These are phyloP conservation scores for Asterophora parasitica DNA, from an alignment of 768 basidiomycete species.

Conservation along the genomic window DNA sequence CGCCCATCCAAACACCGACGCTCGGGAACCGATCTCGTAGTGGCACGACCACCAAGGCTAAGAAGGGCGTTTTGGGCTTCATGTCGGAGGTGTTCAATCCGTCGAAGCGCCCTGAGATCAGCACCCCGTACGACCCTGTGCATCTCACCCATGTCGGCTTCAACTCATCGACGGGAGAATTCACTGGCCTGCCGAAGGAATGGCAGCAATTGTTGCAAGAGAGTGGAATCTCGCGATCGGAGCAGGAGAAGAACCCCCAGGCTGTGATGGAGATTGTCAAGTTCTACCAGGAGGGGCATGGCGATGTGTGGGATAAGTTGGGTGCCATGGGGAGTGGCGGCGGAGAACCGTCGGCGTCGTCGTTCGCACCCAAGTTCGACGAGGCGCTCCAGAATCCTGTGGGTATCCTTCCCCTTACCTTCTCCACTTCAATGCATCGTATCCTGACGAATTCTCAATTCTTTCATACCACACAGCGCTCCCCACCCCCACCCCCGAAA, in stretches of 20 bases:
- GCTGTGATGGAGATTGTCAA: slow-evolving; percentile 99
- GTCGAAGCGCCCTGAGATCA: slow-evolving; percentile 84
- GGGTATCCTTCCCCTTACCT: slow-evolving; percentile 25
- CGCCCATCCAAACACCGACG: slow-evolving; percentile 15
- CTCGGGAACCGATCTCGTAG: slow-evolving; percentile 39
- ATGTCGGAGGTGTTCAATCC: slow-evolving; percentile 66
- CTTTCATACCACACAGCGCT: slow-evolving; percentile 29
- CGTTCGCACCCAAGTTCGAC: slow-evolving; percentile 34
- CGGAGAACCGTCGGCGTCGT: slow-evolving; percentile 9
- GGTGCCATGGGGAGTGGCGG: slow-evolving; percentile 42
- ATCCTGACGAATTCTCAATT: not conserved
- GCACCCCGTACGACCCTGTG: slow-evolving; percentile 97
- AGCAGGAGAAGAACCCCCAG: slow-evolving; percentile 98
- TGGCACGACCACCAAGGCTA: slow-evolving; percentile 42
- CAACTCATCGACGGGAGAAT: slow-evolving; percentile 98
- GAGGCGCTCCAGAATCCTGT: slow-evolving; percentile 56
- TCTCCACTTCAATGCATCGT: not conserved
- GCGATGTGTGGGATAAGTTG: slow-evolving; percentile 84
- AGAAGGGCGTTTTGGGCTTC: slow-evolving; percentile 73
- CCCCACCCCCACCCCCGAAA: slow-evolving; percentile 49
- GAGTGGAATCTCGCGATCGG: slow-evolving; percentile 86
- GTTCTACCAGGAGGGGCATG: slow-evolving; percentile 89
- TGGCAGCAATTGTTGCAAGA: slow-evolving; percentile 98
- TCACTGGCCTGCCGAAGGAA: slow-evolving; percentile 95
- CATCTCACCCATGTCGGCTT: slow-evolving; percentile 99